Evolutionary conservation across 345 rosid species (phyloP), one percentile per base, ranked within the genome.

Genomic region (Limnanthes douglasii): DNA sequence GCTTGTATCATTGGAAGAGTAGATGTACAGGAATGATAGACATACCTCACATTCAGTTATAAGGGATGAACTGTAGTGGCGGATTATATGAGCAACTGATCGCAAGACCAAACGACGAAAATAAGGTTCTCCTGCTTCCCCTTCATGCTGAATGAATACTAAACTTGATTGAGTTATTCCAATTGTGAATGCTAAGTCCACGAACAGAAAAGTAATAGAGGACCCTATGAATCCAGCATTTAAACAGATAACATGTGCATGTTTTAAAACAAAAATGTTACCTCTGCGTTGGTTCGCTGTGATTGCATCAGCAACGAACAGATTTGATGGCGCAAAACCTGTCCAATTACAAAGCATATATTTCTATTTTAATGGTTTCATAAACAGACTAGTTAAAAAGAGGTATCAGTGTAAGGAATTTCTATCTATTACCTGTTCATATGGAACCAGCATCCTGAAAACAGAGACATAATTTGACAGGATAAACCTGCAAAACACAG

Each of bases 241-340:
- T 21, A 14, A 8, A 8, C 5, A 23, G 8, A 20, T 21, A 12
- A 15, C 13, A 28, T 25, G 0, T 7, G 35, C 12, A 44, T 29
- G n/a, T n/a, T n/a, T n/a, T n/a, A n/a, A n/a, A 19, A 39, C 20
- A 27, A 17, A 51, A 46, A 43, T 46, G 37, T 46, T 56, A 83
- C 97, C 97, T 90, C 98, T 18, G 70, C 50, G 65, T 83, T 84
- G 41, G 86, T 80, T 33, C 94, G 94, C 40, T 83, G 84, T 30
- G 95, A 90, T 43, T 94, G 84, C 95, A 90, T 90, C 59, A 90
- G 68, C 57, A 84, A 90, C 31, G 98, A 90, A 57, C 95, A 90
- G 30, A 90, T 84, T 63, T 84, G 98, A 60, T 80, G 69, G 34
- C 75, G 94, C 67, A 90, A 63, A 48, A 80, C 78, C 97, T 88